Evolutionary conservation across 495 filamentous ascomycete genomes (phyloP), one percentile per base, ranked within the genome.

Genomic region (Podospora sp.): DNA sequence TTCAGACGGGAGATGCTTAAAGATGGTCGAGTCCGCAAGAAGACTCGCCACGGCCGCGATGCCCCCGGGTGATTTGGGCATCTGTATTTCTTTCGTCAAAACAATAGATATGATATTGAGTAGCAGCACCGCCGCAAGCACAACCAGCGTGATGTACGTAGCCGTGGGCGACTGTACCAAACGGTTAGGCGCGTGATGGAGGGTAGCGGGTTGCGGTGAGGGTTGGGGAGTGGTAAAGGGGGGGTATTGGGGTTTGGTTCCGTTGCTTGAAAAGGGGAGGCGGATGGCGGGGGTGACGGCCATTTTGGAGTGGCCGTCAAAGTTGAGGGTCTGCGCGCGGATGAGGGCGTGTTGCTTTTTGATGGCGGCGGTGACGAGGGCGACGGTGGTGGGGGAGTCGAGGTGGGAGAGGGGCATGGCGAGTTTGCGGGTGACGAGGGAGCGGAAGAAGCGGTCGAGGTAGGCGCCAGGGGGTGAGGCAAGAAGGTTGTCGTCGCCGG

Each of bases 321-420:
- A 62, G 60, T 50, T 62, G 33, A 62, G 35, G 21, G 60, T 62
- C 35, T 62, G 60, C 2, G 60, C 60, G 35, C 60, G 60, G 29
- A 62, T 22, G 20, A 62, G 49, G n/a, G 20, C 60, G n/a, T 62
- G 60, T 8, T 62, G 60, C 60, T 51, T 62, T 24, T 62, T 62
- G 35, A 62, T 62, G 60, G 60, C 60, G 3, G 36, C 36, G 35
- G 25, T 50, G 60, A 62, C 60, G 1, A 16, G 2, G n/a, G 49
- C 60, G 4, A 20, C 33, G 20, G 33, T 62, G 6, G 33, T 14
- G 1, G 18, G 29, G 60, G 20, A 25, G 12, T 49, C 36, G 60
- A 62, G 35, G 16, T 62, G n/a, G 36, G 60, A 62, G 20, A 58
- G 22, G 1, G 55, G 55, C 24, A 58, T 27, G 22, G 56, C 22